Conservation (phyloP, 129 eudicot species). For the Saussurea involucrata region DNA sequence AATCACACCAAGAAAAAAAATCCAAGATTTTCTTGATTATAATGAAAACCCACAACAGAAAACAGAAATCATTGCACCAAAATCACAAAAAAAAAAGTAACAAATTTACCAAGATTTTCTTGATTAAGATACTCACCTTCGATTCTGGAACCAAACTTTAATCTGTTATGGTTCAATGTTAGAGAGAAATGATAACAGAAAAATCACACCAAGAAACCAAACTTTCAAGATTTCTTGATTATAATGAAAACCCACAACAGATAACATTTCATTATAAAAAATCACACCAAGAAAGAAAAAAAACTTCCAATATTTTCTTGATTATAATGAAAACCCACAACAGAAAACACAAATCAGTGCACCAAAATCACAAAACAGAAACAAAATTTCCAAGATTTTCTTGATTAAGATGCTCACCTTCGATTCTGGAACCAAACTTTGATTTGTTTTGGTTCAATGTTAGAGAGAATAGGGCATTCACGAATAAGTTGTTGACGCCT, state of each 20-base stretch:
- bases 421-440: constrained; percentile 47
- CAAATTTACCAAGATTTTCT: background rate
- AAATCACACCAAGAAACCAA: no score
- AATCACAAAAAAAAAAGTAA: background rate
- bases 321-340: background rate
- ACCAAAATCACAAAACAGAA: background rate
- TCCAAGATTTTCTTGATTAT: background rate
- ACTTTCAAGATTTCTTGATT: background rate
- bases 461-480: constrained; percentile 37
- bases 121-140: no score
- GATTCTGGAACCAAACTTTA: no score
- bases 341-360: background rate
- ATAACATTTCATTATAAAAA: background rate
- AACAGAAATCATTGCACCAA: background rate
- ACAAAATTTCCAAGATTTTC: background rate
- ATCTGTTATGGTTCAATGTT: no score
- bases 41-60: background rate
- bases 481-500: constrained; percentile 35
- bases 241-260: background rate
- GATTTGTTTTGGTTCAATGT: constrained; percentile 40
- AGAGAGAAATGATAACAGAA: no score
- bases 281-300: background rate
- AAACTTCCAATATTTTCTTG: background rate
- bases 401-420: constrained; percentile 20
- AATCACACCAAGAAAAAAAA: background rate